Conservation (phyloP, 2,329 filamentous ascomycete species). For the Colletotrichum sp. region DNA sequence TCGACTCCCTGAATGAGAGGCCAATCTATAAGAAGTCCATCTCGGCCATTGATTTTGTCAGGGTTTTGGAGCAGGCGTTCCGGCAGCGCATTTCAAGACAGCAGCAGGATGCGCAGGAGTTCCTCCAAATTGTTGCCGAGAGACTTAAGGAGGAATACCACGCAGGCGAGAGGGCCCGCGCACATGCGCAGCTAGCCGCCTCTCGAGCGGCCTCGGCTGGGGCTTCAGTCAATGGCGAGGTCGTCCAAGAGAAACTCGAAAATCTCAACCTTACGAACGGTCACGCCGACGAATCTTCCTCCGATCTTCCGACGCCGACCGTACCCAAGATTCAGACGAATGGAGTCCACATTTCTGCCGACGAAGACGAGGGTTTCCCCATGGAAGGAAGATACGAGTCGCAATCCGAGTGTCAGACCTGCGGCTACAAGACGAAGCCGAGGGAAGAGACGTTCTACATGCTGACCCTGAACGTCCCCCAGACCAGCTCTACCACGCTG, state of each 20-base stretch:
- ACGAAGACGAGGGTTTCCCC: conserved; percentile 68
- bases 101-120: conserved; percentile 98
- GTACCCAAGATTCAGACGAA: conserved; percentile 17
- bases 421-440: conserved; percentile 86
- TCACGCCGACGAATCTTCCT: conserved; percentile 2
- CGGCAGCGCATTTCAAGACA: conserved; percentile 89
- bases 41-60: conserved; percentile 83
- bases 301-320: conserved; percentile 15
- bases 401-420: conserved; percentile 92
- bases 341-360: conserved; percentile 1
- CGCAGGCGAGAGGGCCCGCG: conserved; percentile 77
- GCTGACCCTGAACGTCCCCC: conserved; percentile 88
- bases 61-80: conserved; percentile 84
- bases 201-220: conserved; percentile 20
- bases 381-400: conserved; percentile 92
- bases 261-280: conserved; percentile 25
- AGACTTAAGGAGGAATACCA: conserved; percentile 93
- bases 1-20: conserved; percentile 91
- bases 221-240: conserved; percentile 22
- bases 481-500: conserved; percentile 79
- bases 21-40: conserved; percentile 95
- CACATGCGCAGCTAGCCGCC: conserved; percentile 48
- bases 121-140: conserved; percentile 92
- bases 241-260: conserved; percentile 34
- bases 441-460: conserved; percentile 88